Base-by-base conservation (phyloP, 306 rosid species). In the Vigna reflexopilosa region DNA sequence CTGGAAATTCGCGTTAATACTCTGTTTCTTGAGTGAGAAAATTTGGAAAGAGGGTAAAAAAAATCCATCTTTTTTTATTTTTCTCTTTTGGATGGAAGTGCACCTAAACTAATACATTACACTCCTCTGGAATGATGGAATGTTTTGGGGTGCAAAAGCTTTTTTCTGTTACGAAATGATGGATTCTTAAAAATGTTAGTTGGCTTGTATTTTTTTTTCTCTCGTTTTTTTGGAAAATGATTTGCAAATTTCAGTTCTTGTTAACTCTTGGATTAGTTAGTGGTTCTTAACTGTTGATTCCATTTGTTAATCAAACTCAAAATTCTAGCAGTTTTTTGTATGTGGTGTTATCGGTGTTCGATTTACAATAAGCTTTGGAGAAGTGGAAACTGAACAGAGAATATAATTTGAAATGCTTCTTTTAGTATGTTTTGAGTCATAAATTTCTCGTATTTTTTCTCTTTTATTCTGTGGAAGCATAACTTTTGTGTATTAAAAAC, bases 231-330 rank as follows among this genome's bases (percentile, higher is more conserved):
- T 6, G 44, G 8, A 61, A 26, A 67, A 44, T 67, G 40, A 67
- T 44, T 75, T 30, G 32, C 47, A 36, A 42, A 42, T 42, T 42
- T 40, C 11, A 8, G 15, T 26, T 12, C n/a, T 16, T 58, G 69
- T 58, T 26, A 75, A 45, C 59, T 45, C 55, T 59, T 42, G 45
- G 42, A 26, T n/a, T 55, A 45, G 68, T 57, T 7, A 57, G 68
- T 24, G 26, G 26, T 57, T 59, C 69, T 36, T 64, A 36, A 22
- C 8, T 34, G 19, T 16, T 36, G 19, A 36, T 64, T 36, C 24
- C 49, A 9, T 36, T 13, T 36, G 70, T 17, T n/a, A 63, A 28
- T 17, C 50, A 17, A 65, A 65, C 26, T 62, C 24, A 16, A 63
- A 59, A n/a, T 48, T 17, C 34, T 11, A 10, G 4, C 51, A 49